Conservation (phyloP, 1,284 basidiomycete species). For the Naganishia cerealis region DNA sequence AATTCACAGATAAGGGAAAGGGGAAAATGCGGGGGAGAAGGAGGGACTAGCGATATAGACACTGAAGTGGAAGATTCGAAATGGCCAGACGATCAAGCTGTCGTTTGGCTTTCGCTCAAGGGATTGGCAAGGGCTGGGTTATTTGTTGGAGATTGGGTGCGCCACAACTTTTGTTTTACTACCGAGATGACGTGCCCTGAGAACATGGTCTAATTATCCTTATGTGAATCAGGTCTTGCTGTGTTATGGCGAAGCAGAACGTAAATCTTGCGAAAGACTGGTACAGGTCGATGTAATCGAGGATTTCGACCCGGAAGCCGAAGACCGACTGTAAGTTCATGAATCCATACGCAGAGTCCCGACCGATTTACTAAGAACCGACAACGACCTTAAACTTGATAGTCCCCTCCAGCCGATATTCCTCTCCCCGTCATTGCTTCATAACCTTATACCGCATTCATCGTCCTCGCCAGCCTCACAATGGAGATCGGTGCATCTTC, state of each 20-base stretch:
- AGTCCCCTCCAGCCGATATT: slow-evolving; percentile 62
- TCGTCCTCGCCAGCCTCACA: slow-evolving; percentile 31
- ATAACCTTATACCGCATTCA: slow-evolving; percentile 40
- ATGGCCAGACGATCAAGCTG: slow-evolving; percentile 37
- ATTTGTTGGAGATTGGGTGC: slow-evolving; percentile 84
- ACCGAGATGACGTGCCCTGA: slow-evolving; percentile 6
- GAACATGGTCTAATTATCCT: slow-evolving; percentile 17
- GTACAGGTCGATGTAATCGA: slow-evolving; percentile 38
- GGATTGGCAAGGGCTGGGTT: slow-evolving; percentile 73
- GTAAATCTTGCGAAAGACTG: slow-evolving; percentile 41
- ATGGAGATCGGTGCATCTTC: slow-evolving; percentile 41
- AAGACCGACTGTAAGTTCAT: slow-evolving; percentile 45
- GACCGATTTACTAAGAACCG: slow-evolving; percentile 30
- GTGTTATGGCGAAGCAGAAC: slow-evolving; percentile 38
- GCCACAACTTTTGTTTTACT: neutral
- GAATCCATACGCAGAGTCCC: slow-evolving; percentile 50
- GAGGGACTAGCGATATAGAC: neutral
- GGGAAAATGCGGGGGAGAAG: slow-evolving; percentile 29
- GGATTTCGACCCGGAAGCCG: slow-evolving; percentile 47
- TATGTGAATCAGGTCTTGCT: slow-evolving; percentile 30
- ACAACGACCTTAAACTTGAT: slow-evolving; percentile 13
- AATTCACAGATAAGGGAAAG: slow-evolving; percentile 33
- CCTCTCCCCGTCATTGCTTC: slow-evolving; percentile 50
- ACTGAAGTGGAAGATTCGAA: slow-evolving; percentile 31
- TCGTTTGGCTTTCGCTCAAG: slow-evolving; percentile 50